These are phyloP conservation scores for Metschnikowia cerradonensis DNA, from an alignment of 805 yeast genomes.

Conservation along the genomic window DNA sequence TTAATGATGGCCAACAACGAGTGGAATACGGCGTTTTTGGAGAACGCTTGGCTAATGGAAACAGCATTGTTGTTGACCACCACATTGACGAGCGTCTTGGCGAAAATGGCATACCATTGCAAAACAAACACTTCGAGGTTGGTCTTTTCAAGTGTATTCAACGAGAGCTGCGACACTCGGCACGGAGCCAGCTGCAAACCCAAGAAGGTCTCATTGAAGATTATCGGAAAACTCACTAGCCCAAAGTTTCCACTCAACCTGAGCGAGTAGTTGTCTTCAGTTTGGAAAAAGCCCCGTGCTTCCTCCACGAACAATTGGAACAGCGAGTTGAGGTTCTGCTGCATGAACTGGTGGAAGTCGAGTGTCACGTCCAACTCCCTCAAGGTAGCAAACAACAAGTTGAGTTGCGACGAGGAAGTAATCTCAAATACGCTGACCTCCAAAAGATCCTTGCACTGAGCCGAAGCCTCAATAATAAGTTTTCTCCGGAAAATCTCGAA, in stretches of 20 bases:
- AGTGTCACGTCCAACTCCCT: slow-evolving; percentile 39
- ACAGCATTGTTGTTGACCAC: slow-evolving; percentile 15
- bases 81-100: slow-evolving; percentile 35
- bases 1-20: slow-evolving; percentile 23
- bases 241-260: slow-evolving; percentile 49
- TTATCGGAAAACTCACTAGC: slow-evolving; percentile 46
- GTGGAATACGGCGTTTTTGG: slow-evolving; percentile 20
- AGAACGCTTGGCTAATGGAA: neutral
- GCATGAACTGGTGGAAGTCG: slow-evolving; percentile 18
- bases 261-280: slow-evolving; percentile 3
- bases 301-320: slow-evolving; percentile 13
- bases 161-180: slow-evolving; percentile 8
- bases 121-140: slow-evolving; percentile 35
- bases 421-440: slow-evolving; percentile 45
- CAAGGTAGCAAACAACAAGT: slow-evolving; percentile 41
- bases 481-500: slow-evolving; percentile 45
- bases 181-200: slow-evolving; percentile 17
- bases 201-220: slow-evolving; percentile 36
- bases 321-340: slow-evolving; percentile 15
- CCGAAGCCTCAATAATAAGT: slow-evolving; percentile 47
- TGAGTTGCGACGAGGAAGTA: slow-evolving; percentile 39
- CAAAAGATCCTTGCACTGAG: slow-evolving; percentile 47
- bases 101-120: slow-evolving; percentile 44
- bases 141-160: slow-evolving; percentile 22
- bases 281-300: slow-evolving; percentile 12